Percentiles rank a stretch among this genome's conserved stretches.
phyloP scores from a whole-genome alignment of 192 early-diverging fungal genomes.

The Coemansia sp. region DNA sequence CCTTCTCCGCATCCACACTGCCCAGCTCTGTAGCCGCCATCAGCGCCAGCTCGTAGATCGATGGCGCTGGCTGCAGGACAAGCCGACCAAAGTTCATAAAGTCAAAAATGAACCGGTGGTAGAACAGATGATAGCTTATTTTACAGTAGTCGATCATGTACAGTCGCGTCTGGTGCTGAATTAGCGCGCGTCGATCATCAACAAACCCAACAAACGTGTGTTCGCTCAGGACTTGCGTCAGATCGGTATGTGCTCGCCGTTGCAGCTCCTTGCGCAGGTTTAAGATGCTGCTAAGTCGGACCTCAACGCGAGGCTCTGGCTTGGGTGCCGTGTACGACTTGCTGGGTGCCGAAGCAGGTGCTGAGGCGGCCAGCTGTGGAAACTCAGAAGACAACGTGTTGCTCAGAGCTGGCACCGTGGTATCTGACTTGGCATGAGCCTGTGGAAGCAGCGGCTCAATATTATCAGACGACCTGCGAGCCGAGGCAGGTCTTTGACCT shows the following conservation, averaged over 20 bases:
- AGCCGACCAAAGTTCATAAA: slow-evolving; percentile 90
- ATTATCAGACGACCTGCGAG: slow-evolving; percentile 12
- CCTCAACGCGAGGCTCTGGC: slow-evolving; percentile 62
- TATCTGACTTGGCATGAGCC: background rate
- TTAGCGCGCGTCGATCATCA: slow-evolving; percentile 73
- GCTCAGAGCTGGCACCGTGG: background rate
- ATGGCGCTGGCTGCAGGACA: slow-evolving; percentile 60
- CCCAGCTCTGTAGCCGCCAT: slow-evolving; percentile 57
- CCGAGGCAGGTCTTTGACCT: background rate
- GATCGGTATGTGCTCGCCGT: slow-evolving; percentile 45
- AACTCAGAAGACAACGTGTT: background rate
- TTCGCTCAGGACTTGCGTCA: slow-evolving; percentile 75
- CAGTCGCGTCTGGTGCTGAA: slow-evolving; percentile 84
- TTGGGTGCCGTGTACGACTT: slow-evolving; percentile 27
- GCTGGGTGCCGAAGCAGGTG: slow-evolving; percentile 1
- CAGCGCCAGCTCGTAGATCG: slow-evolving; percentile 66
- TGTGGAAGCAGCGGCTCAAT: slow-evolving; percentile 6
- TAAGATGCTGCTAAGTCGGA: slow-evolving; percentile 77
- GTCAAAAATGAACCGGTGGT: slow-evolving; percentile 76
- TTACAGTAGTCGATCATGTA: slow-evolving; percentile 81
- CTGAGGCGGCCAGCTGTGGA: background rate
- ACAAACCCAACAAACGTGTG: slow-evolving; percentile 90
- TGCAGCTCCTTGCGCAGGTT: slow-evolving; percentile 74
- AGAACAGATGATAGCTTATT: slow-evolving; percentile 83
- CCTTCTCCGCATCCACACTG: slow-evolving; percentile 22